Base-by-base conservation (phyloP, 371 early-diverging fungal genomes). In the Rhizomucor miehei region DNA sequence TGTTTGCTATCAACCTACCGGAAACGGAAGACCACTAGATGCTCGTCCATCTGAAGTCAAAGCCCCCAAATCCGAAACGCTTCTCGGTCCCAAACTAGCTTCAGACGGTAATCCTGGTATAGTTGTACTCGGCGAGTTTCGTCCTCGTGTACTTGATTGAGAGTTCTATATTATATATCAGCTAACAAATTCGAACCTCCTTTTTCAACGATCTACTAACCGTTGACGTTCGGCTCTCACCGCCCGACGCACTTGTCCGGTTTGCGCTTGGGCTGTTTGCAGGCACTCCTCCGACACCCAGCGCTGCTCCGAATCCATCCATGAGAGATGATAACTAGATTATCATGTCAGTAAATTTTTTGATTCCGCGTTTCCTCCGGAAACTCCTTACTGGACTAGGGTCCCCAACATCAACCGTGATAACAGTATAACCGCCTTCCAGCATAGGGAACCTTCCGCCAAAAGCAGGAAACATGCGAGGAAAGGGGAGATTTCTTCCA, bases 341-440 rank as follows among this genome's bases (percentile, higher is more conserved):
- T 29, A 57, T 52, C 19, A 49, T n/a, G 40, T 43, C 19, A 52
- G 12, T 20, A 24, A 9, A 25, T 21, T 8, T 6, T 6, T 3
- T 1, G 20, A 24, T 12, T 51, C 6, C 20, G n/a, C 48, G 29
- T 17, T n/a, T 13, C n/a, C 23, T 48, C 14, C 16, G 9, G 41
- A 44, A 14, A 50, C 19, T 37, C 48, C 66, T 48, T 69, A 75
- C 75, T 6, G 71, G 66, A 44, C 61, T 57, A 51, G 56, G 59
- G 45, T 71, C 75, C 20, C 62, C 63, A 20, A 69, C 50, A 44
- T 77, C 77, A 4, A 77, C 45, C 2, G 77, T 73, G 41, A 77
- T 77, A 37, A 77, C 66, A 41, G 77, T 69, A 44, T 73, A 73
- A 5, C 29, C 29, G 17, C 77, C 77, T 63, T 77, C 77, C 69